Percentiles rank a stretch among this genome's conserved stretches.
Conservation (phyloP, 768 basidiomycete species). For the Rhizopogon vulgaris region DNA sequence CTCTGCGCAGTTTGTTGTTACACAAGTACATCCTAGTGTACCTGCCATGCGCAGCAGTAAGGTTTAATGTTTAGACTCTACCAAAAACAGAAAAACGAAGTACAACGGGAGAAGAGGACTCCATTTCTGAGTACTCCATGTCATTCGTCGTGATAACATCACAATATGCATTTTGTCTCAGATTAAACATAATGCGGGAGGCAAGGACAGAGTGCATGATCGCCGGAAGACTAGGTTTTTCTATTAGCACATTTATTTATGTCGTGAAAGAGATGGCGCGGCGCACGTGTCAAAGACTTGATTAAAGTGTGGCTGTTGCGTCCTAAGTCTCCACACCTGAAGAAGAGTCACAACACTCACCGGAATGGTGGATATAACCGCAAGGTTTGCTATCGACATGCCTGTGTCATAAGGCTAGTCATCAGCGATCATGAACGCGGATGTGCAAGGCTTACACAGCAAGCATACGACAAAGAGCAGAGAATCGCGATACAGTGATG, state of each 20-base stretch:
- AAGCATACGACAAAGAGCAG: not conserved
- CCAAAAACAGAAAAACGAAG: not conserved
- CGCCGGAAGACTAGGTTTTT: not conserved
- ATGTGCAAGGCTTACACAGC: not conserved
- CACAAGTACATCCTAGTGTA: not conserved
- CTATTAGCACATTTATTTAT: not conserved
- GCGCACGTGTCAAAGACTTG: conserved; percentile 2
- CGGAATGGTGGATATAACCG: not conserved
- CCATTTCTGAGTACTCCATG: not conserved
- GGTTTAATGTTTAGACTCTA: not conserved
- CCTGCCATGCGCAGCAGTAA: not conserved
- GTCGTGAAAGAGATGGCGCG: not conserved
- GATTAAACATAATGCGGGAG: conserved; percentile 4
- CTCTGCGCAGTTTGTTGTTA: too few species aligned
- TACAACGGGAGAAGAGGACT: not conserved
- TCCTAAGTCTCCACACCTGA: not conserved
- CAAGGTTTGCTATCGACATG: not conserved
- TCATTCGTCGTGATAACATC: not conserved
- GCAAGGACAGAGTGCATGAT: conserved; percentile 1
- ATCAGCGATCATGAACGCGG: not conserved
- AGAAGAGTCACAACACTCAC: not conserved
- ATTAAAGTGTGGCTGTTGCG: not conserved
- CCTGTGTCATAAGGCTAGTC: not conserved
- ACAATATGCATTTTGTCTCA: conserved; percentile 2
- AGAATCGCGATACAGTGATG: conserved; percentile 1